Evolutionary conservation across 2,329 filamentous ascomycete species (phyloP).

Genomic region (Colletotrichum horii): DNA sequence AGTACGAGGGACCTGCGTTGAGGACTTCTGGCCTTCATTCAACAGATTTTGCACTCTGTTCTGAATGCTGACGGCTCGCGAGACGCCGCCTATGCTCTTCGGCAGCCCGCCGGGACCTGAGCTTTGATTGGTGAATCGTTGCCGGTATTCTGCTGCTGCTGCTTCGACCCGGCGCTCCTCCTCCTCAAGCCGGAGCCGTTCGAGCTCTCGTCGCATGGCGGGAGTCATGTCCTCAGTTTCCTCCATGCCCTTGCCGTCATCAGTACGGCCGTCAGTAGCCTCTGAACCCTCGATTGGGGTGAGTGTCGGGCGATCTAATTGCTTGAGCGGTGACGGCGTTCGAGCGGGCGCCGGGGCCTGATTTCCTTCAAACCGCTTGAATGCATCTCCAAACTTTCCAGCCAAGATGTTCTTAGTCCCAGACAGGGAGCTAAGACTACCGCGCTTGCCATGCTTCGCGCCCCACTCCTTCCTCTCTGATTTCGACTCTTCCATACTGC

Average conservation of each 20-base stretch:
- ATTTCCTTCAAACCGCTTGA: slow-evolving; percentile 83
- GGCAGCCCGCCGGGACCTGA: slow-evolving; percentile 44
- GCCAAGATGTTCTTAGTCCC: slow-evolving; percentile 83
- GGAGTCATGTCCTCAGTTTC: slow-evolving; percentile 76
- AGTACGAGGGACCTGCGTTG: slow-evolving; percentile 65
- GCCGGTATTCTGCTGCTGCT: slow-evolving; percentile 87
- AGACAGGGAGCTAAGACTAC: slow-evolving; percentile 74
- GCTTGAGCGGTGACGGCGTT: slow-evolving; percentile 55
- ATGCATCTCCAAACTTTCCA: slow-evolving; percentile 90
- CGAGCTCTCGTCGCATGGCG: slow-evolving; percentile 88
- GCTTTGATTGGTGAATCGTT: slow-evolving; percentile 67
- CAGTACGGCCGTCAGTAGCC: slow-evolving; percentile 70
- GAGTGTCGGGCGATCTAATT: slow-evolving; percentile 54
- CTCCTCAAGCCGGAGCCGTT: slow-evolving; percentile 79
- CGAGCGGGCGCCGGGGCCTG: slow-evolving; percentile 38
- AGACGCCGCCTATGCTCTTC: slow-evolving; percentile 62
- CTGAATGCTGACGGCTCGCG: slow-evolving; percentile 84
- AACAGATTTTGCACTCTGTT: slow-evolving; percentile 87
- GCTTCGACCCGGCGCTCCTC: slow-evolving; percentile 91
- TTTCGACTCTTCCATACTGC: slow-evolving; percentile 72
- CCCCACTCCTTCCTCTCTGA: slow-evolving; percentile 59
- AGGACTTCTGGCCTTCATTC: slow-evolving; percentile 73
- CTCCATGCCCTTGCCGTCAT: slow-evolving; percentile 68
- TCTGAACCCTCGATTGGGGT: slow-evolving; percentile 81
- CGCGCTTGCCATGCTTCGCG: slow-evolving; percentile 70